These are phyloP conservation scores for Sicyos edulis DNA, from an alignment of 306 rosid species.

Conservation along the genomic window DNA sequence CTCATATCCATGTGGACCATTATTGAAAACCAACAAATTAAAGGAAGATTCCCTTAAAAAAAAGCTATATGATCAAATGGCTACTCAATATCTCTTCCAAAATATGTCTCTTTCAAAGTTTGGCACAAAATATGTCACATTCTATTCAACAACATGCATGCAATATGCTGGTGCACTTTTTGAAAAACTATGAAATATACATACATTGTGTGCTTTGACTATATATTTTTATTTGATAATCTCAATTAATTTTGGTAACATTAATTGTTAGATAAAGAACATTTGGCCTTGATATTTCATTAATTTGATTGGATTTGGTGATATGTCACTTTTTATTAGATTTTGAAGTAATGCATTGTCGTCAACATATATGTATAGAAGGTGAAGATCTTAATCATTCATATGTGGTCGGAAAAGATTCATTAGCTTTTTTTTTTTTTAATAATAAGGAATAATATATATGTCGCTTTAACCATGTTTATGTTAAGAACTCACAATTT, in stretches of 20 bases:
- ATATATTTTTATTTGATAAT: neutral
- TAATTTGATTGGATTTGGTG: neutral
- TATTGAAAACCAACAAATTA: neutral
- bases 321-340: neutral
- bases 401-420: neutral
- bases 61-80: neutral
- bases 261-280: neutral
- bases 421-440: too few relatives aligned
- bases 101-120: slow-evolving; percentile 11
- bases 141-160: slow-evolving; percentile 15
- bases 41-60: slow-evolving; percentile 1
- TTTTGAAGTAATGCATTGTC: neutral
- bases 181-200: slow-evolving; percentile 10
- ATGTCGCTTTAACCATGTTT: too few relatives aligned
- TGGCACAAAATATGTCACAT: slow-evolving; percentile 20
- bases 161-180: slow-evolving; percentile 11
- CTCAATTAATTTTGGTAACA: neutral
- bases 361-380: neutral
- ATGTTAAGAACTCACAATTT: too few relatives aligned
- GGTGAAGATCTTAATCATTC: neutral
- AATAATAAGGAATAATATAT: too few relatives aligned
- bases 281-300: neutral
- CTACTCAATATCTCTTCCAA: neutral
- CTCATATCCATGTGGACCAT: neutral
- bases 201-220: neutral